Base-by-base conservation (phyloP, 1,284 basidiomycete genomes). In the Paramarasmius palmivorus region DNA sequence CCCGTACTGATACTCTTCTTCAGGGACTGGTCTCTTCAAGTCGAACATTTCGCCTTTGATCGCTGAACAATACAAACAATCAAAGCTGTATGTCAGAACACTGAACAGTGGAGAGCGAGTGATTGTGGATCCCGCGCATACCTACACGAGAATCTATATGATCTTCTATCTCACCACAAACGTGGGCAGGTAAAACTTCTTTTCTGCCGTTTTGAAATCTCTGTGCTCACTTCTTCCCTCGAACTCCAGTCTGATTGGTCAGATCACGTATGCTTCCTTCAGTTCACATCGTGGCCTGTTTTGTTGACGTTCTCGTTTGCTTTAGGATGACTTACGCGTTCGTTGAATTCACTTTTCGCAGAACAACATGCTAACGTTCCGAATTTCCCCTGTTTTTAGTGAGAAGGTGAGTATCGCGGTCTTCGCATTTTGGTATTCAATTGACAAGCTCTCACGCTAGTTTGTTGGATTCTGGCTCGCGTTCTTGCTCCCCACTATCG, bases 41-140 rank as follows among this genome's bases (percentile, higher is more conserved):
- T 68, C 84, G 0, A 93, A 93, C 65, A 84, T 90, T 56, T 87
- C 86, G 0, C 89, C 90, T 0, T 74, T 93, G 53, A 78, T 93
- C 36, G 90, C 90, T 39, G 88, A 95, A 70, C 87, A 92, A 65
- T 86, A 88, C 65, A 75, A 69, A 56, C 73, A 74, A 49, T 78
- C 74, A 35, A 86, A 77, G 59, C 69, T 77, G n/a, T 86, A 83
- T 64, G 70, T 89, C 26, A 53, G 64, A 4, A 79, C 75, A 3
- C 78, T 77, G 1, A 78, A 76, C 57, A 72, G 67, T 22, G 91
- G 92, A 42, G 88, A 92, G 68, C 75, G 84, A 29, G 90, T 95
- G 50, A 86, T 95, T 57, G 82, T 94, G 35, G 92, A 95, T 66
- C 93, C 93, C 0, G 67, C 75, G 0, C 62, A 88, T 62, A 95